phyloP scores from a whole-genome alignment of 2,329 filamentous ascomycete species.

The Beauveria scarabaeidicola region DNA sequence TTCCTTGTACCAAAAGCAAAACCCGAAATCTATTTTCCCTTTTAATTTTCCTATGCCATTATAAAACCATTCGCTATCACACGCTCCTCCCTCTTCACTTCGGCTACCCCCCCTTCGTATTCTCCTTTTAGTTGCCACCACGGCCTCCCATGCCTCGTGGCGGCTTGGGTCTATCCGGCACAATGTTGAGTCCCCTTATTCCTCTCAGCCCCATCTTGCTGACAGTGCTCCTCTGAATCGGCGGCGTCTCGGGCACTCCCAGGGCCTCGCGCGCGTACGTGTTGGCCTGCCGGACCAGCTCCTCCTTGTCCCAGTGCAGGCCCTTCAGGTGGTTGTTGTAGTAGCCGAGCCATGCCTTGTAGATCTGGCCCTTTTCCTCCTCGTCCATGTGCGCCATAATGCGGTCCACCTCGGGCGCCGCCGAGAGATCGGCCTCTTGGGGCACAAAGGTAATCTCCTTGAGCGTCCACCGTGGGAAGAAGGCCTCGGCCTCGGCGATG shows the following conservation, averaged over 20 bases:
- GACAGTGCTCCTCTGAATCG: constrained; percentile 37
- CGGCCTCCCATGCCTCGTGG: constrained; percentile 15
- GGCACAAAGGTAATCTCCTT: constrained; percentile 46
- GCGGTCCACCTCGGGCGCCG: constrained; percentile 26
- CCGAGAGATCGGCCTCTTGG: constrained; percentile 36
- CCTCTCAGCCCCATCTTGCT: constrained; percentile 52
- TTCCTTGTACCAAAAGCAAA: background rate
- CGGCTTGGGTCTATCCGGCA: constrained; percentile 32
- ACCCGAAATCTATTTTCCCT: background rate
- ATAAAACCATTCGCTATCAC: background rate
- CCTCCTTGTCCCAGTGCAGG: constrained; percentile 32
- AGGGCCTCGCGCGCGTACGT: constrained; percentile 39
- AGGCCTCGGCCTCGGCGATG: constrained; percentile 41
- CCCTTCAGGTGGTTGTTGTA: constrained; percentile 42
- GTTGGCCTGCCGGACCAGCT: constrained; percentile 44
- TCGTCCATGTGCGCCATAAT: constrained; percentile 37
- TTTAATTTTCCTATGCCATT: background rate
- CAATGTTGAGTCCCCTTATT: constrained; percentile 37
- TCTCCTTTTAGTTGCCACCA: constrained; percentile 14
- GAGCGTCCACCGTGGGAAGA: constrained; percentile 41
- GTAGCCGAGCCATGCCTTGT: constrained; percentile 51
- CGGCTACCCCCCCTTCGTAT: background rate
- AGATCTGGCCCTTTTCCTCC: constrained; percentile 37
- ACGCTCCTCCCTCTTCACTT: too few relatives aligned
- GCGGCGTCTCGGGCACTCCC: constrained; percentile 36